Evolutionary conservation across 331 rosid genomes (phyloP), one percentile per base, ranked within the genome.

Genomic region (Rhamnella rubrinervis): DNA sequence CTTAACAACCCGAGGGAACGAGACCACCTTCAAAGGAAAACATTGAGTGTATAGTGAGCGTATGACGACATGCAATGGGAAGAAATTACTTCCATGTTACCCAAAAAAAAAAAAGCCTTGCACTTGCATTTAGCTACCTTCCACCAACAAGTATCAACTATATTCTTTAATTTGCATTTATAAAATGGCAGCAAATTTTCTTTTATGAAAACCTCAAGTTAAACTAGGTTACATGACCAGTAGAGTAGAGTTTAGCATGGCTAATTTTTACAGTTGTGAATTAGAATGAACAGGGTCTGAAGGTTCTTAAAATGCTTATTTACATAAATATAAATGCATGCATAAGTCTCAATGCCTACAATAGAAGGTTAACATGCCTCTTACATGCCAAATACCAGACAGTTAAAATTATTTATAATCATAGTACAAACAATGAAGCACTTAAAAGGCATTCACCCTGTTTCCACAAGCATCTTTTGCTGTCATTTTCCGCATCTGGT

Each of bases 381-480:
- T 52, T 52, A 15, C 55, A 47, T 44, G 13, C 38, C 50, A 62
- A 25, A 37, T 18, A 65, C 62, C 19, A 64, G 38, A 26, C 15
- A 56, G 23, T 47, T 16, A 40, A 51, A 3, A 17, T 55, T 25
- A 26, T 51, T 23, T 39, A 40, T n/a, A 38, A 40, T 52, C 8
- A 44, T 11, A 17, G 5, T 8, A 21, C 6, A 17, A 50, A 37
- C 6, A 58, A 3, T 47, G 40, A 49, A 13, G 50, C 18, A 53
- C 65, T 19, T 63, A 64, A 69, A 38, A 25, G 66, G 56, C 25
- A 66, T 69, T 85, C 59, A 93, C 98, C 97, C 95, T 84, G 78
- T 77, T 80, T 60, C 91, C 95, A 77, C 91, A 93, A 75, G 96
- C 97, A 72, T 91, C 96, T 79, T 82, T 93, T 64, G 97, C 98